Evolutionary conservation across 176 grass and related monocot genomes (phyloP).

Genomic region (Tuctoria greenei): DNA sequence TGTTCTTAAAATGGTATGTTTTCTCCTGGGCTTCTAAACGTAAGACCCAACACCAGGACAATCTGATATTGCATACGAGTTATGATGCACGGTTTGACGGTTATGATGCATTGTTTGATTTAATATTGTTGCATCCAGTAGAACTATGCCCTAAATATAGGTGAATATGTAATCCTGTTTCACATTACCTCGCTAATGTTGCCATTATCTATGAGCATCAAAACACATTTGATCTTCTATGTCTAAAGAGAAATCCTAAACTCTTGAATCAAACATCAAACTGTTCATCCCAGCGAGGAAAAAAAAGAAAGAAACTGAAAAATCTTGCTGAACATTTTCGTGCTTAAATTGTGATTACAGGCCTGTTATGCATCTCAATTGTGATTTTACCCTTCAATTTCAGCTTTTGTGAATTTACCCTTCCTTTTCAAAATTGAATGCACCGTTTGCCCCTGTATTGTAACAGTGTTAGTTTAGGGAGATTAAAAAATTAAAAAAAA

Average conservation of each 20-base stretch:
- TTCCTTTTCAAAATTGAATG: no score
- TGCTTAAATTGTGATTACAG: no score
- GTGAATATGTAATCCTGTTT: background rate
- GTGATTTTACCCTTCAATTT: no score
- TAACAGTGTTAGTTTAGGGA: no score
- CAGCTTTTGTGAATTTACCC: no score
- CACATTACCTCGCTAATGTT: background rate
- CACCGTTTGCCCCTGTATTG: no score
- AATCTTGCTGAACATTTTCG: no score
- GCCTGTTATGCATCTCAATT: no score
- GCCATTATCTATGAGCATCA: background rate
- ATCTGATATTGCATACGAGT: background rate
- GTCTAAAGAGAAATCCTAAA: background rate
- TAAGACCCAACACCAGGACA: background rate
- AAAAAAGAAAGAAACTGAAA: background rate
- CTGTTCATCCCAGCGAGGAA: background rate
- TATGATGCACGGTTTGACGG: background rate
- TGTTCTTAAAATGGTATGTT: conserved; percentile 13
- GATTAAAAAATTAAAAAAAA: no score
- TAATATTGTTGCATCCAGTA: background rate
- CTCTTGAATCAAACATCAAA: background rate
- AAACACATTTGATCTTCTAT: background rate
- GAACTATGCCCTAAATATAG: background rate
- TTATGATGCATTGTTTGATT: background rate
- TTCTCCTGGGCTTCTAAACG: background rate